Evolutionary conservation across 2,329 filamentous ascomycete genomes (phyloP), one percentile per base, ranked within the genome.

Genomic region (Verticillium isaacii): DNA sequence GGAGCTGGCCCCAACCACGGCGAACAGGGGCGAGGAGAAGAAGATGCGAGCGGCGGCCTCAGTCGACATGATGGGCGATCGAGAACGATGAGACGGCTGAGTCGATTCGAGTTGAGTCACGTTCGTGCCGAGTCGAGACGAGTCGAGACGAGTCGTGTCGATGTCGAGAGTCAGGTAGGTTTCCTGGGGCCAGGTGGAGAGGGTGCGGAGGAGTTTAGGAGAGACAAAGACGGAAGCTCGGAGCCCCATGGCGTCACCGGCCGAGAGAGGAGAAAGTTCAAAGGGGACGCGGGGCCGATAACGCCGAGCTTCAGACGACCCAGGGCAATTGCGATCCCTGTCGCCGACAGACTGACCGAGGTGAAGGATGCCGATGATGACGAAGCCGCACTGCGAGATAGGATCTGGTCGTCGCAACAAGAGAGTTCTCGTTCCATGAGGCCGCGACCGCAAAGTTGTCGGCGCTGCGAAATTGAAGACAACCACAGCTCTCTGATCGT

Each of bases 1-100:
- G 59, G 90, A 91, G 73, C 90, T 94, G 41, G 94, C 94, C 69
- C 94, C 94, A 23, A 93, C 92, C 32, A 97, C 94, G 62, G 94
- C 93, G 74, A 94, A 97, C 67, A 84, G 82, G 32, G 89, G 85
- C 8, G 89, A 89, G 3, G 86, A 82, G 79, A 97, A 96, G 82
- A 97, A 97, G 14, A 83, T 82, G 65, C 86, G 87, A 56, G 92
- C 88, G 56, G 89, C 85, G 56, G 86, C 82, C 72, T 93, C 88
- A 79, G 90, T 91, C 25, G 83, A 75, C 83, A 86, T 87, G 45
- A 72, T 78, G 66, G 59, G 54, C 56, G 56, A 60, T 39, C 29
- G 17, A 54, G 37, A 15, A 41, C 17, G 37, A 41, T 41, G n/a
- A 5, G 37, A n/a, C 37, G 37, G 5, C 29, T 41, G 17, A 14